phyloP scores from a whole-genome alignment of 1,139 yeast species.

The Magnusiomyces fungicola region DNA sequence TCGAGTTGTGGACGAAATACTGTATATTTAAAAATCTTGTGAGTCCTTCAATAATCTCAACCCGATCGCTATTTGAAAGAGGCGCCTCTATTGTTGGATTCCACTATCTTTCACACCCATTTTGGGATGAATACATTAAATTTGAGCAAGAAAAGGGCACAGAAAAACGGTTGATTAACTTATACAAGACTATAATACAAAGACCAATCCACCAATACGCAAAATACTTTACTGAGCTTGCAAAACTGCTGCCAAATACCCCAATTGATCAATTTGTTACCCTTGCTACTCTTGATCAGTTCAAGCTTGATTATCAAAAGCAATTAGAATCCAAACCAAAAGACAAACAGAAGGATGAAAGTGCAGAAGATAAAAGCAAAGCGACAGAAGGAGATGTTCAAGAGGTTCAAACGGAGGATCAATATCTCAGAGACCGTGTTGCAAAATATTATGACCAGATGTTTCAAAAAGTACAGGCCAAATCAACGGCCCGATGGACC shows the following conservation, averaged over 20 bases:
- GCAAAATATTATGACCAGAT: conserved; percentile 6
- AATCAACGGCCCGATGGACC: conserved; percentile 47
- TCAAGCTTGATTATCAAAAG: too few species aligned
- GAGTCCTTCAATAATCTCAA: conserved; percentile 17
- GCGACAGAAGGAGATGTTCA: neutral
- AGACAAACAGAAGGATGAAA: conserved; percentile 2
- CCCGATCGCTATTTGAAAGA: conserved; percentile 41
- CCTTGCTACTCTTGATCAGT: conserved; percentile 22
- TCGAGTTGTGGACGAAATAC: conserved; percentile 73
- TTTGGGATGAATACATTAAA: conserved; percentile 68
- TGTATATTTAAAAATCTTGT: conserved; percentile 47
- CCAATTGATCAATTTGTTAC: conserved; percentile 25
- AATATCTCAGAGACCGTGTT: neutral
- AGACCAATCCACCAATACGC: conserved; percentile 75
- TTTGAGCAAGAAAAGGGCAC: conserved; percentile 40
- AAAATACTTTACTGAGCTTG: conserved; percentile 38
- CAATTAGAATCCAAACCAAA: too few species aligned
- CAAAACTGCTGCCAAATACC: conserved; percentile 22
- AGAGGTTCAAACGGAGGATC: too few species aligned
- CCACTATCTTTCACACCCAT: conserved; percentile 66
- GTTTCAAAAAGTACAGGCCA: conserved; percentile 42
- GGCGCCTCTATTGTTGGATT: conserved; percentile 61
- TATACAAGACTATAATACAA: conserved; percentile 41
- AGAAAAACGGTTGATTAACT: conserved; percentile 14
- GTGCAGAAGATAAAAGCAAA: too few species aligned